These are phyloP conservation scores for Pseudogymnoascus destructans DNA, from an alignment of 2,329 filamentous ascomycete genomes.

Conservation along the genomic window DNA sequence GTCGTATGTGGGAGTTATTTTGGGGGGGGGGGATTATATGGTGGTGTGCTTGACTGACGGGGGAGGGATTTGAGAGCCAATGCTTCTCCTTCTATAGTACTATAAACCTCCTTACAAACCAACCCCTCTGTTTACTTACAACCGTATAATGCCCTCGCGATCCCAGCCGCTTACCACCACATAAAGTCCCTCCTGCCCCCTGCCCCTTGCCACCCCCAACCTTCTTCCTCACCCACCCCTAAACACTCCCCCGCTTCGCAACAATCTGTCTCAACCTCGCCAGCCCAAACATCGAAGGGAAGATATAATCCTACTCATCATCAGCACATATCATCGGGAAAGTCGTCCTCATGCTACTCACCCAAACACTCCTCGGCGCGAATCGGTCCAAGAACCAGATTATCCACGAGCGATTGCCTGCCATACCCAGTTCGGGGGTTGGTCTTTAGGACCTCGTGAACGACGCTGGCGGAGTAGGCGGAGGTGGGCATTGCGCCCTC, in stretches of 20 bases:
- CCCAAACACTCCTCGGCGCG: neutral
- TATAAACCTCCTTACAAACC: no score
- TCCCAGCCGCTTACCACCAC: neutral
- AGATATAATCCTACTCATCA: neutral
- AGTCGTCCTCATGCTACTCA: neutral
- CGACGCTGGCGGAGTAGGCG: constrained; percentile 17
- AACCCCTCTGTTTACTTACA: neutral
- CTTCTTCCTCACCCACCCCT: neutral
- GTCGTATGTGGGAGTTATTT: no score
- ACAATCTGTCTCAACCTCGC: neutral
- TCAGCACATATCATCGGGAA: neutral
- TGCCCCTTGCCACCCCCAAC: neutral
- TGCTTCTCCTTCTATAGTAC: no score
- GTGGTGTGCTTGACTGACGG: no score
- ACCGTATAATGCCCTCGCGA: neutral
- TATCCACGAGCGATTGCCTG: constrained; percentile 3
- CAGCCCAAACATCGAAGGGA: constrained; percentile 9
- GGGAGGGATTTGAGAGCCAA: no score
- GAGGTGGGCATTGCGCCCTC: constrained; percentile 12
- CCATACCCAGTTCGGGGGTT: constrained; percentile 20
- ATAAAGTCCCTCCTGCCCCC: no score
- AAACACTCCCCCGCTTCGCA: neutral
- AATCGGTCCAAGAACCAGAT: constrained; percentile 6
- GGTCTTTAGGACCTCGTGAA: constrained; percentile 12
- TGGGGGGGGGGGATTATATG: no score